These are phyloP conservation scores for Lipomyces yamanashiensis DNA, from an alignment of 805 yeast genomes.

Conservation along the genomic window DNA sequence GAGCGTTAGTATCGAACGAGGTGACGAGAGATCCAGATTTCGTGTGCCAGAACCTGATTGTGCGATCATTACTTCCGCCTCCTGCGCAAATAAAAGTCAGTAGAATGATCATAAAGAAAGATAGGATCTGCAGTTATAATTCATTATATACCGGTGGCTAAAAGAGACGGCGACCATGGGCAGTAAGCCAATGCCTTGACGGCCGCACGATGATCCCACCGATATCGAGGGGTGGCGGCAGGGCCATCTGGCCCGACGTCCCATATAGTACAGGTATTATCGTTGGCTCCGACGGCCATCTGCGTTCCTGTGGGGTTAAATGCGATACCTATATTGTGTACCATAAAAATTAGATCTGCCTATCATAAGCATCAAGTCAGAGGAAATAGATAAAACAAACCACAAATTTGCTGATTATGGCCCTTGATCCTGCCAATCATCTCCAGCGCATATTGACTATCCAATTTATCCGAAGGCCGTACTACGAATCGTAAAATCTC, in stretches of 20 bases:
- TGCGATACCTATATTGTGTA: conserved; percentile 55
- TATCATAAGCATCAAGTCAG: neutral
- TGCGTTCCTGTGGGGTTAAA: conserved; percentile 58
- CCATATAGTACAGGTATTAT: conserved; percentile 81
- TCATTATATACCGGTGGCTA: conserved; percentile 60
- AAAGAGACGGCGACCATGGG: conserved; percentile 80
- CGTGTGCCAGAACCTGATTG: conserved; percentile 87
- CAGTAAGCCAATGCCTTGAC: conserved; percentile 89
- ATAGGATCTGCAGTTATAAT: neutral
- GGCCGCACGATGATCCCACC: conserved; percentile 77
- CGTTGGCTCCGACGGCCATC: conserved; percentile 83
- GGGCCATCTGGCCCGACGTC: conserved; percentile 54
- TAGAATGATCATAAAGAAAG: neutral
- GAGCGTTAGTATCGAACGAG: conserved; percentile 64
- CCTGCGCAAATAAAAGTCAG: conserved; percentile 51
- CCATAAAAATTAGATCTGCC: too few species aligned
- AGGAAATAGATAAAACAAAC: conserved; percentile 18
- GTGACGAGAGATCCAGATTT: conserved; percentile 71
- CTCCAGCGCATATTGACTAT: conserved; percentile 6
- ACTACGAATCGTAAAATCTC: conserved; percentile 30
- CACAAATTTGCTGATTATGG: conserved; percentile 42
- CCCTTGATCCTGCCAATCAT: conserved; percentile 30
- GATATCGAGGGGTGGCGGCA: conserved; percentile 47
- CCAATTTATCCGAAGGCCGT: neutral
- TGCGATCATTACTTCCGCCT: conserved; percentile 82